Base-by-base conservation (phyloP, 225 moss, liverwort and hornwort species). In the Physcomitrellopsis africana region DNA sequence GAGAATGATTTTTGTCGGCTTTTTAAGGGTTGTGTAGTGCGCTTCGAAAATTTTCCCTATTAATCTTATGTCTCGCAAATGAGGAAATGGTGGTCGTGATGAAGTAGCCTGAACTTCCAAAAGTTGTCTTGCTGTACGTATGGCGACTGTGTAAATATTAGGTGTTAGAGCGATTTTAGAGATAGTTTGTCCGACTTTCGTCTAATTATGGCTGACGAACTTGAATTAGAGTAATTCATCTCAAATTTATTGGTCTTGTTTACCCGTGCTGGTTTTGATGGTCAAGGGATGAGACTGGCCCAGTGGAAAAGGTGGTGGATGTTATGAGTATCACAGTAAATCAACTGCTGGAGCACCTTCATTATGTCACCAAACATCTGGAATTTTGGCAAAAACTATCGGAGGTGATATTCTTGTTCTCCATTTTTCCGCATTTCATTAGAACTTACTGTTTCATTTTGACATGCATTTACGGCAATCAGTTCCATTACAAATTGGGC, bases 231-330 rank as follows among this genome's bases (percentile, higher is more conserved):
- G 68, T 13, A 27, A 48, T 52, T 66, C 41, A 29, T 47, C 47
- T 60, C 27, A 52, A 58, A 11, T 49, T 47, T 11, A 11, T 49
- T 51, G 56, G 72, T 20, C 3, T 49, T 57, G 47, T 58, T 72
- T 16, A 72, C 69, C 53, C 51, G 49, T 61, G 44, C 22, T 70
- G 70, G 53, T 41, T 32, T 67, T 45, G 65, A 14, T 74, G 48
- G 70, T 55, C 59, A 71, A 88, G 84, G 65, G 89, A 86, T 29
- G 90, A 92, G 65, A 70, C 73, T 57, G 83, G 71, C 8, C 79
- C 86, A 77, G 89, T 94, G 69, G 86, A 93, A 16, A 87, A 70
- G 75, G 97, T 93, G 70, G 76, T 91, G 73, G 81, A 87, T 51
- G 87, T 81, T 10, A 86, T 94, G 87, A 79, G 90, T 73, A 78